These are phyloP conservation scores for Hemileia vastatrix DNA, from an alignment of 1,284 basidiomycete genomes.

Conservation along the genomic window DNA sequence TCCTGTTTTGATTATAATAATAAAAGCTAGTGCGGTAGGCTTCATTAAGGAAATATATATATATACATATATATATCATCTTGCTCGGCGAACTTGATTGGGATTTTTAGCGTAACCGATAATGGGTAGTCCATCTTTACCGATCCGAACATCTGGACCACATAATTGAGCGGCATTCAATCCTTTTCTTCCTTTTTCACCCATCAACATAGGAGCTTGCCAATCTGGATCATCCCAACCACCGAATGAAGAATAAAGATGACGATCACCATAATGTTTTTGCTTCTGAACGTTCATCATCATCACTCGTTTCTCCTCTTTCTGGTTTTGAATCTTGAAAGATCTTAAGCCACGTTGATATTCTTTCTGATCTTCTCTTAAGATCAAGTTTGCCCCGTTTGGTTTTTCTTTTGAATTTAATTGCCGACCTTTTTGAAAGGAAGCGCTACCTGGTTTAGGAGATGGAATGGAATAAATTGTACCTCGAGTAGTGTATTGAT, in stretches of 20 bases:
- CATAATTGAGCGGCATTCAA: constrained; percentile 60
- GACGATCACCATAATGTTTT: constrained; percentile 46
- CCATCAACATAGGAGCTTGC: constrained; percentile 61
- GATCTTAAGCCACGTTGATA: constrained; percentile 70
- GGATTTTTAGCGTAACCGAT: constrained; percentile 24
- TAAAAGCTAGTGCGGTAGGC: too few species aligned
- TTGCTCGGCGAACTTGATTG: constrained; percentile 11
- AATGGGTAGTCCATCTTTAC: constrained; percentile 30
- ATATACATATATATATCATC: too few species aligned
- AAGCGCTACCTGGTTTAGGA: constrained; percentile 74
- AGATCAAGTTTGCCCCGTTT: constrained; percentile 53
- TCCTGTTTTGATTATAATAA: too few species aligned
- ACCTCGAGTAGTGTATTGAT: constrained; percentile 84
- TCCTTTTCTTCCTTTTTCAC: constrained; percentile 64
- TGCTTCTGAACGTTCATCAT: constrained; percentile 52
- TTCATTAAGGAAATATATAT: too few species aligned
- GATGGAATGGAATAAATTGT: constrained; percentile 87
- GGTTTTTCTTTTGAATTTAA: constrained; percentile 15
- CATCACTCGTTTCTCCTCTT: constrained; percentile 66
- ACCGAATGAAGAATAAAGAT: constrained; percentile 50
- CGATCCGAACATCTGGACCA: constrained; percentile 20
- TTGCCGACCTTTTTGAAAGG: constrained; percentile 49
- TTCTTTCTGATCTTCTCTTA: constrained; percentile 80
- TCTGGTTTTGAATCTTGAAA: constrained; percentile 59
- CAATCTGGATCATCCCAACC: constrained; percentile 87